phyloP scores from a whole-genome alignment of 768 basidiomycete genomes.

The Termitomyces sp. region DNA sequence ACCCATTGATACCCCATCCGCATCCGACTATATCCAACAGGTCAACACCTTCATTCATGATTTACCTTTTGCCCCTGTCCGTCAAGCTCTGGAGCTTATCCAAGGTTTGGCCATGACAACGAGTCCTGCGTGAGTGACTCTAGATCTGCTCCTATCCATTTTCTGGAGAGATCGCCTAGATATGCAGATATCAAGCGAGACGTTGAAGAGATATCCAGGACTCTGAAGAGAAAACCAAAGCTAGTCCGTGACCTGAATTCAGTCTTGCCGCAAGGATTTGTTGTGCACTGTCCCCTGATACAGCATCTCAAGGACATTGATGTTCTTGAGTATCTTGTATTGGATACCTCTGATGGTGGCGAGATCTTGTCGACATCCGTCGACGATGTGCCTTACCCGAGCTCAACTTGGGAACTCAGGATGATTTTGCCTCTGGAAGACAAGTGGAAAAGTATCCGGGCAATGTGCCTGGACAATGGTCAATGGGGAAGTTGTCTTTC shows the following conservation, averaged over 20 bases:
- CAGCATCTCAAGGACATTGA: background rate
- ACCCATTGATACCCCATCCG: conserved; percentile 4
- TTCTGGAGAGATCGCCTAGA: background rate
- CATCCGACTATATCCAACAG: background rate
- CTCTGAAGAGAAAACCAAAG: conserved; percentile 3
- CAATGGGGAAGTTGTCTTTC: conserved; percentile 8
- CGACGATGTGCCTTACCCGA: background rate
- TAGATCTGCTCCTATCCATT: background rate
- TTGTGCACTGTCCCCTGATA: conserved; percentile 6
- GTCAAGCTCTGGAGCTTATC: background rate
- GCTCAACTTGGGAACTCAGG: conserved; percentile 3
- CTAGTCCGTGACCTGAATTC: conserved; percentile 10
- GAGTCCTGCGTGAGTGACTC: background rate
- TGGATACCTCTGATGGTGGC: background rate
- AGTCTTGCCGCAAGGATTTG: conserved; percentile 2
- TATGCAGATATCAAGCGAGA: background rate
- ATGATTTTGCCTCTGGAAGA: background rate
- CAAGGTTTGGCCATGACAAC: background rate
- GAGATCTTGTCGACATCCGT: conserved; percentile 6
- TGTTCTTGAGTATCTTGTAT: conserved; percentile 1
- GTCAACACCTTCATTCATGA: background rate
- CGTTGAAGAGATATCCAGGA: background rate
- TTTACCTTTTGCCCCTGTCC: background rate
- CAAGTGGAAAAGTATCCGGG: background rate
- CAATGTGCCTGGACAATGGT: background rate